Evolutionary conservation across 352 stramenopile species (phyloP).

Genomic region (Globisporangium canariense): DNA sequence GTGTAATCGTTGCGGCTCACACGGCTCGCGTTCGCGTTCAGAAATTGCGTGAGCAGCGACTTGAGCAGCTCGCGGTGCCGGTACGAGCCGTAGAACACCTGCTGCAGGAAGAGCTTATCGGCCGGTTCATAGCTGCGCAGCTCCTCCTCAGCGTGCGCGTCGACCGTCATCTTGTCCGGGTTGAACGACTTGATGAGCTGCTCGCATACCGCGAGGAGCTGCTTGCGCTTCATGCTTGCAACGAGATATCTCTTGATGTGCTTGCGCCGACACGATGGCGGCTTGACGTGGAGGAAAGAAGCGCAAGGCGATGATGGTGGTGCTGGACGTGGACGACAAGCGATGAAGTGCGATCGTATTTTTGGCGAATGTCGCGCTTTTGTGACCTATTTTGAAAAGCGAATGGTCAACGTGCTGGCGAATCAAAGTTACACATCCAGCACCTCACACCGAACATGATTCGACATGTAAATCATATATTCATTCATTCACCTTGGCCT

Average conservation of each 20-base stretch:
- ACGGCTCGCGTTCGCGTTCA: conserved; percentile 71
- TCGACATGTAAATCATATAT: not conserved
- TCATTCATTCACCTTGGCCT: not conserved
- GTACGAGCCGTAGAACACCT: conserved; percentile 89
- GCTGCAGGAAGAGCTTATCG: conserved; percentile 76
- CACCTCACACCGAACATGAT: not conserved
- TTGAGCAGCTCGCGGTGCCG: conserved; percentile 87
- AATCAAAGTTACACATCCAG: not conserved
- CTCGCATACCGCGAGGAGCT: conserved; percentile 64
- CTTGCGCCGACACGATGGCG: not conserved
- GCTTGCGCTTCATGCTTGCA: conserved; percentile 67
- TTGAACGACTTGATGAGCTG: conserved; percentile 77
- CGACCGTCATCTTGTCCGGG: conserved; percentile 64
- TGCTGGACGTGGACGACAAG: not conserved
- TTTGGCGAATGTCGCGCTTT: not conserved
- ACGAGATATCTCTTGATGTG: not conserved
- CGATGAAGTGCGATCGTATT: not conserved
- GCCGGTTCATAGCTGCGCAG: conserved; percentile 34
- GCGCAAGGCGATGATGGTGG: not conserved
- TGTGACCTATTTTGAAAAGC: not conserved
- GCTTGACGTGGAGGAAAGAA: not conserved
- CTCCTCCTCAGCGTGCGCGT: conserved; percentile 70
- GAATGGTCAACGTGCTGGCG: not conserved
- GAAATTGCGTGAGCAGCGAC: conserved; percentile 76
- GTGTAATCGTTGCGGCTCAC: conserved; percentile 86